Conservation (phyloP, 306 rosid genomes). For the Fagus sylvatica region DNA sequence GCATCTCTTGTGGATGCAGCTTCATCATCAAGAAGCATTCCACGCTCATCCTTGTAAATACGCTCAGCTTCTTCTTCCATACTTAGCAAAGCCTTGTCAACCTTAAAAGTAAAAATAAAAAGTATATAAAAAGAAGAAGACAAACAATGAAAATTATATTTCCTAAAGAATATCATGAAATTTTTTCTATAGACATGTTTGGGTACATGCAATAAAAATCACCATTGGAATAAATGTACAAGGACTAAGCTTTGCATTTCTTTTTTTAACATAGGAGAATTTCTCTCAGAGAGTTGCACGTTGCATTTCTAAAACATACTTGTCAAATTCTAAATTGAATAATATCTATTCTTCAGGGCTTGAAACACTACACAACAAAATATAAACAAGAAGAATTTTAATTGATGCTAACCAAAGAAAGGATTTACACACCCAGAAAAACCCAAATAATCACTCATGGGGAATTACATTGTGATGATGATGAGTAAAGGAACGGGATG, state of each 20-base stretch:
- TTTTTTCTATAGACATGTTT: not conserved
- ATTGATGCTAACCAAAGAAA: not conserved
- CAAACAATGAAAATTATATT: not conserved
- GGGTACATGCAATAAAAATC: not conserved
- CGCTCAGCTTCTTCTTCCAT: slow-evolving; percentile 93
- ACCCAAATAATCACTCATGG: not conserved
- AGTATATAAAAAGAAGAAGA: too few relatives aligned
- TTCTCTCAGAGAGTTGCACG: too few relatives aligned
- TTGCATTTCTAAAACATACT: too few relatives aligned
- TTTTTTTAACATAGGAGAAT: too few relatives aligned
- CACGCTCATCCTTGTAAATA: slow-evolving; percentile 89
- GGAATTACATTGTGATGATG: not conserved
- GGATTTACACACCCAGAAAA: not conserved
- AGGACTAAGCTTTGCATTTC: not conserved
- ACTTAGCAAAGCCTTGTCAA: slow-evolving; percentile 86
- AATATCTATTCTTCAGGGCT: not conserved
- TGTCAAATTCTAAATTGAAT: too few relatives aligned
- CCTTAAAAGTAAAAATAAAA: slow-evolving; percentile 40
- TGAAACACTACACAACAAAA: not conserved
- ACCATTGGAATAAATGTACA: not conserved
- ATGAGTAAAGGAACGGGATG: not conserved
- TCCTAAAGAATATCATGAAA: not conserved
- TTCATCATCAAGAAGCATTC: slow-evolving; percentile 83
- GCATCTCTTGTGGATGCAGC: slow-evolving; percentile 98
- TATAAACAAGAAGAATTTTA: not conserved